Base-by-base conservation (phyloP, 495 filamentous ascomycete species). In the Hyaloscypha hepaticicola region DNA sequence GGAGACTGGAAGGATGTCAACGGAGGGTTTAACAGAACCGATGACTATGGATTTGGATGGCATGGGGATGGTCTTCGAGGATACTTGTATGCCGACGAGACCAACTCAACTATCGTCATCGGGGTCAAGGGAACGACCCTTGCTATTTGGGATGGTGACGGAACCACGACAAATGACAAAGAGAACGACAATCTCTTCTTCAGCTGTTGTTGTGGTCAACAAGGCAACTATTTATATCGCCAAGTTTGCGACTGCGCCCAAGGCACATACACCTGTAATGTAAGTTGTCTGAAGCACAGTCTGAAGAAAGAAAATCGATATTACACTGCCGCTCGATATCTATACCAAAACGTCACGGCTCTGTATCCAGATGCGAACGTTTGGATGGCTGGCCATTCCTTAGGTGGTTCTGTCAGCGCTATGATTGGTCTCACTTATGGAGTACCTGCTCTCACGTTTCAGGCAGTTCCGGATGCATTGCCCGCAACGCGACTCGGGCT, bases 101-200 rank as follows among this genome's bases (percentile, higher is more conserved):
- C 75, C 29, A 97, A 98, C 74, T 83, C 81, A 29, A 98, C 94
- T 2, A 82, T 99, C 60, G 86, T 98, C 34, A 92, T 99, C 55
- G 93, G 91, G 2, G 77, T 99, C 31, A 99, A 99, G 76, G 93
- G 94, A 22, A 97, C 92, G 6, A 90, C 92, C 50, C 83, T 86
- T 1, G 95, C 96, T 12, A 86, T 98, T 11, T 98, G 96, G 72
- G 95, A 98, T 74, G 95, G 95, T 3, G 90, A 92, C 9, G 93
- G 91, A 14, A 97, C 95, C 0, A 97, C 93, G 0, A 96, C 93
- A 5, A 97, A 97, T 71, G 95, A 99, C 77, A 99, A 99, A 75
- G 78, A 90, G 55, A 99, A 99, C 73, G 95, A 99, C 74, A 99
- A 99, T 72, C 83, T 99, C 9, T 96, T 94, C 73, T 97, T 97